Evolutionary conservation across 306 rosid species (phyloP), one percentile per base, ranked within the genome.

Genomic region (Comarum palustre): DNA sequence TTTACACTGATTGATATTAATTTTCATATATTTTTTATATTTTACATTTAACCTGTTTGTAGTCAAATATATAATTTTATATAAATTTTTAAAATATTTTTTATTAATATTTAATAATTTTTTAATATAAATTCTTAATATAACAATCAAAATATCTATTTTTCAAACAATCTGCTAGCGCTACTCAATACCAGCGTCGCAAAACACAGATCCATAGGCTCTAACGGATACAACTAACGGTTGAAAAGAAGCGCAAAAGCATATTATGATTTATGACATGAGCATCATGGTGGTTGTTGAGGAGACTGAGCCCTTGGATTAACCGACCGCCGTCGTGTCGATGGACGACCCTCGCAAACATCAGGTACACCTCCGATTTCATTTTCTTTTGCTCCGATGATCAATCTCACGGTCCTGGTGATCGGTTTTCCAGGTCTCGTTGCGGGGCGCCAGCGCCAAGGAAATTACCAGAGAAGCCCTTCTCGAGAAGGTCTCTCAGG

Each of bases 401-500:
- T 57, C 20, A 14, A 25, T 22, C 51, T 13, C 57, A 24, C 31
- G 19, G 25, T 29, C 20, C 3, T 32, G 5, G 61, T 57, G 48
- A 13, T 65, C 73, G 73, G 57, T 38, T 57, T 77, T 60, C 77
- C 81, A 94, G 98, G 95, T 91, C 22, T 94, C 97, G 29, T 59
- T 94, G 84, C 84, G 99, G 81, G 99, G 99, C 73, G 86, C 96
- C 54, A 94, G 99, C 84, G 90, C 87, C 32, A 94, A 94, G 84
- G 99, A 94, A 87, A 94, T 94, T 73, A 86, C 99, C 51, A 83
- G 99, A 73, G 99, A 89, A 66, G 97, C 87, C 14, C 92, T 94
- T 77, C 95, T 91, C 36, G 89, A 89, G 83, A 88, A 89, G 86
- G 92, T 94, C 48, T 79, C 91, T 16, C 90, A 79, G 66, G 96